Conservation (phyloP, 2,329 filamentous ascomycete genomes). For the Trichoderma oligosporum region DNA sequence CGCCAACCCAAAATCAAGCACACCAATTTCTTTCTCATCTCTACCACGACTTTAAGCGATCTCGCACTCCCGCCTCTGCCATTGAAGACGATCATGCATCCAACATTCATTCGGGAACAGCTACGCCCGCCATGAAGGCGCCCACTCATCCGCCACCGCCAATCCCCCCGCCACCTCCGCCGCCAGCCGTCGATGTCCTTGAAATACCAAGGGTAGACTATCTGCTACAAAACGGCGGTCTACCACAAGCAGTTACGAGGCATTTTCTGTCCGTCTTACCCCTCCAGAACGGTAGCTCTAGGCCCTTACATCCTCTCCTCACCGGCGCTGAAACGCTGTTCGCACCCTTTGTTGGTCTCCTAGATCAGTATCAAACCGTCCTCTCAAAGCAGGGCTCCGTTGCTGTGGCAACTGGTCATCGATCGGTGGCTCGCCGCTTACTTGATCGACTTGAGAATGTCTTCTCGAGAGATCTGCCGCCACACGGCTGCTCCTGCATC, state of each 20-base stretch:
- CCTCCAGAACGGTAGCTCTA: slow-evolving; percentile 49
- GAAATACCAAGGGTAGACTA: slow-evolving; percentile 86
- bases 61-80: slow-evolving; percentile 32
- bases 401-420: slow-evolving; percentile 91
- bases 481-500: slow-evolving; percentile 78
- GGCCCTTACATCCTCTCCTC: slow-evolving; percentile 61
- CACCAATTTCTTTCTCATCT: slow-evolving; percentile 48
- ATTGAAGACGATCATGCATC: slow-evolving; percentile 35
- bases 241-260: slow-evolving; percentile 67
- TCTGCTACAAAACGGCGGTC: slow-evolving; percentile 80
- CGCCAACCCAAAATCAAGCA: slow-evolving; percentile 56
- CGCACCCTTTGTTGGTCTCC: slow-evolving; percentile 72
- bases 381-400: slow-evolving; percentile 81
- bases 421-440: slow-evolving; percentile 84
- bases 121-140: slow-evolving; percentile 35
- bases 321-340: slow-evolving; percentile 71
- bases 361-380: slow-evolving; percentile 83
- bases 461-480: slow-evolving; percentile 86
- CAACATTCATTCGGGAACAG: slow-evolving; percentile 36
- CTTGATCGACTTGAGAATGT: slow-evolving; percentile 90
- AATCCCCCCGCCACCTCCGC: slow-evolving; percentile 65
- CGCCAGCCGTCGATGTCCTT: slow-evolving; percentile 65
- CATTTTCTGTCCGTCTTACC: slow-evolving; percentile 66
- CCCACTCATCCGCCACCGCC: slow-evolving; percentile 40
- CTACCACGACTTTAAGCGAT: slow-evolving; percentile 40